phyloP scores from a whole-genome alignment of 805 yeast species.

The Wickerhamiella spandovensis region DNA sequence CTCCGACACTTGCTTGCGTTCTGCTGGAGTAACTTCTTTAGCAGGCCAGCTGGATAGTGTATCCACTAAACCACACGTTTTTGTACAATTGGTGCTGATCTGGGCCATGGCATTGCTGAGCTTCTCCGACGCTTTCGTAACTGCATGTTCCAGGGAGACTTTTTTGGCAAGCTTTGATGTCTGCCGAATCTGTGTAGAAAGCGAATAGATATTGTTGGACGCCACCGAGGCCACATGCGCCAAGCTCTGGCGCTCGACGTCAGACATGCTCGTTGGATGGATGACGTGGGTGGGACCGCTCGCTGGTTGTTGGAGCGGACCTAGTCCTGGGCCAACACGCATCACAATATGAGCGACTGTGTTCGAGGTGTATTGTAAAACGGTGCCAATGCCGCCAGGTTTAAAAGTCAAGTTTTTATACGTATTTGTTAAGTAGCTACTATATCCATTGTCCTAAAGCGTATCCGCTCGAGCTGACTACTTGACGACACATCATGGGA shows the following conservation, averaged over 20 bases:
- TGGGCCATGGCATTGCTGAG: slow-evolving; percentile 2
- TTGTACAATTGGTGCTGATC: slow-evolving; percentile 2
- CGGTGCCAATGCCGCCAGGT: too few relatives aligned
- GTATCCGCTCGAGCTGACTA: neutral
- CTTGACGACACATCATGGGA: neutral
- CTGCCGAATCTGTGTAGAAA: slow-evolving; percentile 13
- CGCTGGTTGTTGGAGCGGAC: too few relatives aligned
- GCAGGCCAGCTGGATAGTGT: neutral
- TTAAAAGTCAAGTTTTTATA: too few relatives aligned
- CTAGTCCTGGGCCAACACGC: neutral
- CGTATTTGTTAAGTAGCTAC: too few relatives aligned
- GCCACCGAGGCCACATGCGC: slow-evolving; percentile 8
- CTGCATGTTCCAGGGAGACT: neutral
- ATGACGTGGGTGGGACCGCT: neutral
- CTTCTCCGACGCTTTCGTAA: neutral
- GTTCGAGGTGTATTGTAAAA: too few relatives aligned
- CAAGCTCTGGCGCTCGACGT: slow-evolving; percentile 14
- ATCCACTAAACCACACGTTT: slow-evolving; percentile 1
- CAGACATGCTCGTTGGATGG: slow-evolving; percentile 1
- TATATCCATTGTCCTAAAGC: too few relatives aligned
- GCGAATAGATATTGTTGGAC: slow-evolving; percentile 13
- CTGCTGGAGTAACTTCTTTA: neutral
- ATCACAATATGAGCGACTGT: neutral
- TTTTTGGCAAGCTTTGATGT: slow-evolving; percentile 4
- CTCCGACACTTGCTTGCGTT: slow-evolving; percentile 1